Conservation (phyloP, 805 yeast genomes). For the Sugiyamaella valdiviana region DNA sequence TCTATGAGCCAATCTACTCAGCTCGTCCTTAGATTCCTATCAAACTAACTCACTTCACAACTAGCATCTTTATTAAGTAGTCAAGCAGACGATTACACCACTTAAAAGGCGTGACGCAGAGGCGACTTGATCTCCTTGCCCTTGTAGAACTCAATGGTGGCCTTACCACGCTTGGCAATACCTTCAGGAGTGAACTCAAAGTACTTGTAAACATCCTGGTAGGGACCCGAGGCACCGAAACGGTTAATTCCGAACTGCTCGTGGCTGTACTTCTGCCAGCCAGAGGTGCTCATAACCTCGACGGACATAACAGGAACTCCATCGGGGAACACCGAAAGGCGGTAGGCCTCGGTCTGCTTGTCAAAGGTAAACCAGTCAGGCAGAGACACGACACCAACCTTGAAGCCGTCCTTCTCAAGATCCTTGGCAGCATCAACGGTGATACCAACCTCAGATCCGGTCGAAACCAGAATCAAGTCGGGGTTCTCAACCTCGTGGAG, state of each 20-base stretch:
- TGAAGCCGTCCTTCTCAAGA: slow-evolving; percentile 55
- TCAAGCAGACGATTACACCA: too few species aligned
- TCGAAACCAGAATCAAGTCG: slow-evolving; percentile 71
- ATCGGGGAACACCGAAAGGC: slow-evolving; percentile 84
- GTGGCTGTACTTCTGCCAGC: slow-evolving; percentile 94
- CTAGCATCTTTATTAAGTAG: too few species aligned
- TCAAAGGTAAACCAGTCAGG: slow-evolving; percentile 93
- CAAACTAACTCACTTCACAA: too few species aligned
- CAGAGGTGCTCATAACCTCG: slow-evolving; percentile 85
- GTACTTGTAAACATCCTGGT: slow-evolving; percentile 68
- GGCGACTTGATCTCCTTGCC: slow-evolving; percentile 69
- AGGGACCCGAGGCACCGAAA: slow-evolving; percentile 96
- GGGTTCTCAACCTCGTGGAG: slow-evolving; percentile 52
- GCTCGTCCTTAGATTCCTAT: too few species aligned
- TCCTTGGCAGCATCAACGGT: slow-evolving; percentile 76
- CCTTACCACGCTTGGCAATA: slow-evolving; percentile 75
- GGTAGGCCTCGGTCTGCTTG: slow-evolving; percentile 72
- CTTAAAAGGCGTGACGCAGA: slow-evolving; percentile 63
- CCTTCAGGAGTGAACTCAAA: slow-evolving; percentile 93
- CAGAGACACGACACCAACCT: slow-evolving; percentile 79
- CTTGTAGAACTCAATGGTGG: slow-evolving; percentile 77
- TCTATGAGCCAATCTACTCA: too few species aligned
- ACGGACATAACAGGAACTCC: slow-evolving; percentile 89
- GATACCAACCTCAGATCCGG: slow-evolving; percentile 91
- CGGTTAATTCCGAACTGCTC: slow-evolving; percentile 92